phyloP scores from a whole-genome alignment of 306 rosid species.

The Calophaca sinica region DNA sequence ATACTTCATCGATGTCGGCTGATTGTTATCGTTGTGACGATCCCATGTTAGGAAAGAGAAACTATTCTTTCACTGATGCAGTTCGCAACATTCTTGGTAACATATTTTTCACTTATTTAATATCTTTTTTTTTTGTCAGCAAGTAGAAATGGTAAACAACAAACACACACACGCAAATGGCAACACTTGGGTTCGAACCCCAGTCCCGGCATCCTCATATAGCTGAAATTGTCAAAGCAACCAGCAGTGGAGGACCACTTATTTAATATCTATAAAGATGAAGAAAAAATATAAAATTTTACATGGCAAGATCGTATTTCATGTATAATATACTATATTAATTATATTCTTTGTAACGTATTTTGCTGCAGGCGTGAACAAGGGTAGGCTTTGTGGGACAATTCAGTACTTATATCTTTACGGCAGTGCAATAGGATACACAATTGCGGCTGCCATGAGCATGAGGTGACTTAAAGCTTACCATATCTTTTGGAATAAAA shows the following conservation, averaged over 20 bases:
- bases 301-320: too few species aligned
- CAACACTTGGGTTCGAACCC: too few species aligned
- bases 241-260: too few species aligned
- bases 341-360: not conserved
- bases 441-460: slow-evolving; percentile 63
- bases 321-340: too few species aligned
- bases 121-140: too few species aligned
- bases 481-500: not conserved
- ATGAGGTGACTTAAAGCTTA: slow-evolving; percentile 56
- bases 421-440: slow-evolving; percentile 62
- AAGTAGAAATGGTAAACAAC: too few species aligned
- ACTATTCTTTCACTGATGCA: slow-evolving; percentile 54
- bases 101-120: not conserved
- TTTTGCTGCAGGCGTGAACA: slow-evolving; percentile 52
- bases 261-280: too few species aligned
- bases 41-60: slow-evolving; percentile 50
- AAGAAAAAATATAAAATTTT: too few species aligned
- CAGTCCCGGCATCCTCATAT: too few species aligned
- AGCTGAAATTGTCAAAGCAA: too few species aligned
- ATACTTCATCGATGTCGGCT: slow-evolving; percentile 47
- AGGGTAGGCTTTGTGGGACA: slow-evolving; percentile 49
- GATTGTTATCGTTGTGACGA: slow-evolving; percentile 62
- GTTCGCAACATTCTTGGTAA: slow-evolving; percentile 59
- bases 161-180: too few species aligned
- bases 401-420: slow-evolving; percentile 55